phyloP scores from a whole-genome alignment of 129 eudicot genomes.

The Chrysanthemum seticuspe region DNA sequence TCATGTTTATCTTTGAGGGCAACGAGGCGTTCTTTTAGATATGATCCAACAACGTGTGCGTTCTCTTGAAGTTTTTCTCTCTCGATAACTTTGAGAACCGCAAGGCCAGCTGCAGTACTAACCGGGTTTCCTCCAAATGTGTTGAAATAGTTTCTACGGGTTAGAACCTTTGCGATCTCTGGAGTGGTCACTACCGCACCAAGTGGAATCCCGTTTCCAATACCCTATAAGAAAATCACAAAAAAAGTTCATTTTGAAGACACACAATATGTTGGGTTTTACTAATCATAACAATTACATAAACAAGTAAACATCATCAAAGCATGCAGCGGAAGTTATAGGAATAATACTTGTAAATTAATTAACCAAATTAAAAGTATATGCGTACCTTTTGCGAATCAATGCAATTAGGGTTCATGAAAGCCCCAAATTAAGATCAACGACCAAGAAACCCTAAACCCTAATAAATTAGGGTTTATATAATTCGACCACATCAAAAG shows the following conservation, averaged over 20 bases:
- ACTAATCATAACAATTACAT: no score
- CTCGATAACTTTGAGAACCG: slow-evolving; percentile 54
- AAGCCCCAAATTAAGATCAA: no score
- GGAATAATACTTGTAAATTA: no score
- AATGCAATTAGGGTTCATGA: no score
- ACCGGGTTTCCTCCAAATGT: slow-evolving; percentile 69
- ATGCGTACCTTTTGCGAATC: no score
- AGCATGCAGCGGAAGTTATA: no score
- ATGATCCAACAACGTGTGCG: slow-evolving; percentile 48
- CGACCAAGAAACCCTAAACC: no score
- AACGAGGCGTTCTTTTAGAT: slow-evolving; percentile 45
- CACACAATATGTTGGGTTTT: no score
- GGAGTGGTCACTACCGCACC: slow-evolving; percentile 93
- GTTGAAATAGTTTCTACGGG: slow-evolving; percentile 53
- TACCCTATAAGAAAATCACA: slow-evolving; percentile 42
- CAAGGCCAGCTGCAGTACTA: slow-evolving; percentile 55
- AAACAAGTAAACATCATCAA: no score
- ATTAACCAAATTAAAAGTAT: no score
- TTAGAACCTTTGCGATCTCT: slow-evolving; percentile 61
- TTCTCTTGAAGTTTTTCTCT: slow-evolving; percentile 58
- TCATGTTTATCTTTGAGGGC: slow-evolving; percentile 45
- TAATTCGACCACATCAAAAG: no score
- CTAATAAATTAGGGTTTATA: no score
- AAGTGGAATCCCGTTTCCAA: slow-evolving; percentile 75
- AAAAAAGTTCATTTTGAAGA: neutral